Evolutionary conservation across 257 asterid species (phyloP), one percentile per base, ranked within the genome.

Genomic region (Nicotiana knightiana): DNA sequence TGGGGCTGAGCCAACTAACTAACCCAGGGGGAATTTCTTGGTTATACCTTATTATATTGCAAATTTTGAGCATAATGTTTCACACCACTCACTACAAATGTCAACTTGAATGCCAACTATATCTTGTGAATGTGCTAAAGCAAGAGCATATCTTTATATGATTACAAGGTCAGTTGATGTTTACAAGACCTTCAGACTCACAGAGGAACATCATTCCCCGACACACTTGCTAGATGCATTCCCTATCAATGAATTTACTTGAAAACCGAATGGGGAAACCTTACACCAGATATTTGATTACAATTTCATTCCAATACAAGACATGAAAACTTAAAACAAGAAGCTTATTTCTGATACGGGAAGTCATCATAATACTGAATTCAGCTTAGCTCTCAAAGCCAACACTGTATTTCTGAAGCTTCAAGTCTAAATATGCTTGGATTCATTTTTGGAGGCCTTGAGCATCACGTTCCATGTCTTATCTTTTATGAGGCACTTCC

Each of bases 401-500:
- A 68, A 17, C 32, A 68, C 17, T 3, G 77, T 70, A 70, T 39
- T 70, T 68, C 58, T n/a, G 55, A 68, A 39, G 77, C 48, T 68
- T 70, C n/a, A 70, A 39, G 77, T 70, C 57, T 39, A 39, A 70
- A 70, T 57, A 70, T 39, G 77, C 58, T 11, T 39, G n/a, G 2
- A 11, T 70, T 10, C 77, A 70, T 70, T 39, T 70, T 11, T 70
- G 58, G 58, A 39, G 58, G 11, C 35, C 33, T 5, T n/a, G 58
- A 70, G 58, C 24, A 30, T 39, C 77, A 70, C 24, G 11, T 70
- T 70, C 57, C 77, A 70, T 43, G 58, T 9, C 54, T n/a, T 11
- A 70, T 70, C 77, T 68, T 43, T 68, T 68, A 37, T 26, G 77
- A 68, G 32, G 77, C 33, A 39, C 77, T 43, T 70, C 77, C 35